Percentiles rank a stretch among this genome's conserved stretches.
Conservation (phyloP, 225 moss, liverwort and hornwort species). For the Pseudoscleropodium purum region DNA sequence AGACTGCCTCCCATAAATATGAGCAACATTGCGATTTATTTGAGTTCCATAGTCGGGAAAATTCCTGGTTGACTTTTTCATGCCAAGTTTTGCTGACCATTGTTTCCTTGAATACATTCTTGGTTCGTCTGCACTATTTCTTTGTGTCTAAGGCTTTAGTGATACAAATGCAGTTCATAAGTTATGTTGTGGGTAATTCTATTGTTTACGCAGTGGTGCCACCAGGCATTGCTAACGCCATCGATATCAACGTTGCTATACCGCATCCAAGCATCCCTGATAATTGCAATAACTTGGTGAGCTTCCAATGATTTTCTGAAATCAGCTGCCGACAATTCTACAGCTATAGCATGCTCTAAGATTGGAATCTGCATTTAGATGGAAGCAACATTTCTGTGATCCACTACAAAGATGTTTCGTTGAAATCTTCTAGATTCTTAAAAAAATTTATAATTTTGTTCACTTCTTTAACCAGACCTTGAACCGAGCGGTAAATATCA, state of each 20-base stretch:
- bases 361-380: background rate
- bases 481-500: background rate
- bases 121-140: background rate
- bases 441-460: background rate
- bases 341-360: background rate
- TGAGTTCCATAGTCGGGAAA: background rate
- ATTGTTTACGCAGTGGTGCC: constrained; percentile 19
- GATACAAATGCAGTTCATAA: background rate
- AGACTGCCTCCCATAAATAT: background rate
- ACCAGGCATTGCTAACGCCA: constrained; percentile 25
- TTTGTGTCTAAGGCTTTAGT: background rate
- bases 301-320: background rate
- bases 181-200: background rate
- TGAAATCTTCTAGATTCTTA: background rate
- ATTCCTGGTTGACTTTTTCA: background rate
- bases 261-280: constrained; percentile 28
- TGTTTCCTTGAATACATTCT: background rate
- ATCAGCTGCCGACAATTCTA: background rate
- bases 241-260: constrained; percentile 25
- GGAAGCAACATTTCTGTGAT: background rate
- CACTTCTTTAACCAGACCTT: background rate
- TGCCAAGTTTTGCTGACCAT: background rate
- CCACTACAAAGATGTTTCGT: background rate
- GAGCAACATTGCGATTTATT: background rate
- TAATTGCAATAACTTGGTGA: constrained; percentile 27